Conservation (phyloP, 2,329 filamentous ascomycete genomes). For the Cladophialophora bantiana region DNA sequence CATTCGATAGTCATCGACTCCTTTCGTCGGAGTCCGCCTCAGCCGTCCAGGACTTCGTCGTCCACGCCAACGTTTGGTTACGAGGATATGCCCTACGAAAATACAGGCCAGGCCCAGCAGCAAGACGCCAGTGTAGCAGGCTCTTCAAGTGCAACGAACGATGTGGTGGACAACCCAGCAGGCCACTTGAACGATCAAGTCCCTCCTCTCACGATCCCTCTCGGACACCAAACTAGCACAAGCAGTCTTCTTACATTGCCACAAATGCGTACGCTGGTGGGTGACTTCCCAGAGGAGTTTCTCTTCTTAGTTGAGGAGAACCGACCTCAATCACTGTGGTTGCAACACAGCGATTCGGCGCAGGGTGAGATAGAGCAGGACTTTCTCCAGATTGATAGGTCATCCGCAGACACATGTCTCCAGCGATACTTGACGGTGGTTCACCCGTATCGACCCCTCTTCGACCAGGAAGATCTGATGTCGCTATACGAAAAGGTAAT, state of each 20-base stretch:
- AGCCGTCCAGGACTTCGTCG: neutral
- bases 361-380: neutral
- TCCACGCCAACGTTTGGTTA: neutral
- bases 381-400: neutral
- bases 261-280: constrained; percentile 1
- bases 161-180: neutral
- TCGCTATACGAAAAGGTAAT: neutral
- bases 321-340: neutral
- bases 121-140: neutral
- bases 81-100: neutral
- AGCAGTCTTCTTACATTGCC: constrained; percentile 18
- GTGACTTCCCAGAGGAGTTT: constrained; percentile 18
- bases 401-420: neutral
- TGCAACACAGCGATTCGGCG: neutral
- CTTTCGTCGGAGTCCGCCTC: neutral
- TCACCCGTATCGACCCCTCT: neutral
- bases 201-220: constrained; percentile 18
- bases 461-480: neutral
- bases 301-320: constrained; percentile 8
- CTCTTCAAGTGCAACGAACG: neutral
- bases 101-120: neutral
- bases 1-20: neutral
- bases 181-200: neutral
- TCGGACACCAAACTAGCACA: constrained; percentile 24
- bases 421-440: constrained; percentile 4